Conservation (phyloP, 352 stramenopile species). For the Pythium oligandrum region DNA sequence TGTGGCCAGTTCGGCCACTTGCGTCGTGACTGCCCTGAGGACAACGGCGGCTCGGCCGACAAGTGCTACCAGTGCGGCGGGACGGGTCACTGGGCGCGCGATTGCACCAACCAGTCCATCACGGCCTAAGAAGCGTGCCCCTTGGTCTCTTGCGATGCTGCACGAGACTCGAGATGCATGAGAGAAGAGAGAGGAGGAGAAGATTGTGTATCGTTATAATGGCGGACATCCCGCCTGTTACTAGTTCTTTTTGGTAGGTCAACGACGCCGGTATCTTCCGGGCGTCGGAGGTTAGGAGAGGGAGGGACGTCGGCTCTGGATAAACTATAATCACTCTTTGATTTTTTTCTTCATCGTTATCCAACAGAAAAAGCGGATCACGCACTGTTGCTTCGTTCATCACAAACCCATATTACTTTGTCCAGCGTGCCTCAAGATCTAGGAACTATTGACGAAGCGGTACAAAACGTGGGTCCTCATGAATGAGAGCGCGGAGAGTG, state of each 20-base stretch:
- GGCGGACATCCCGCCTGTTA: constrained; percentile 19
- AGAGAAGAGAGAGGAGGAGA: constrained; percentile 29
- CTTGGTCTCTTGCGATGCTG: not conserved
- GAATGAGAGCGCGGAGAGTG: too few species aligned
- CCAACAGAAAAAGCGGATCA: not conserved
- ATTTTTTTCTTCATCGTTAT: not conserved
- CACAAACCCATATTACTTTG: too few species aligned
- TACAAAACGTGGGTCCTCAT: too few species aligned
- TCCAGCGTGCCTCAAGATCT: too few species aligned
- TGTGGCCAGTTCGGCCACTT: constrained; percentile 66
- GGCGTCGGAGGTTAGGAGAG: not conserved
- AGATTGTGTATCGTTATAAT: constrained; percentile 23
- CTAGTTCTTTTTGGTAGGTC: constrained; percentile 12
- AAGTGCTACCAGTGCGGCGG: constrained; percentile 85
- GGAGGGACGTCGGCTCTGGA: constrained; percentile 1
- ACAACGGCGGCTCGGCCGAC: constrained; percentile 57
- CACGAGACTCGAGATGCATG: constrained; percentile 17
- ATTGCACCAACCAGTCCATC: constrained; percentile 40
- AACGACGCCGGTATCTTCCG: not conserved
- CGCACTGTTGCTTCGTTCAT: too few species aligned
- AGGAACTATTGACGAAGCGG: too few species aligned
- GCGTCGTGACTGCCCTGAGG: constrained; percentile 76
- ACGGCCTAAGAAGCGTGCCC: not conserved
- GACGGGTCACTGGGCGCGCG: constrained; percentile 72
- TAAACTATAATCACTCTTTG: constrained; percentile 10